Base-by-base conservation (phyloP, 768 basidiomycete genomes). In the Mycena galericulata region DNA sequence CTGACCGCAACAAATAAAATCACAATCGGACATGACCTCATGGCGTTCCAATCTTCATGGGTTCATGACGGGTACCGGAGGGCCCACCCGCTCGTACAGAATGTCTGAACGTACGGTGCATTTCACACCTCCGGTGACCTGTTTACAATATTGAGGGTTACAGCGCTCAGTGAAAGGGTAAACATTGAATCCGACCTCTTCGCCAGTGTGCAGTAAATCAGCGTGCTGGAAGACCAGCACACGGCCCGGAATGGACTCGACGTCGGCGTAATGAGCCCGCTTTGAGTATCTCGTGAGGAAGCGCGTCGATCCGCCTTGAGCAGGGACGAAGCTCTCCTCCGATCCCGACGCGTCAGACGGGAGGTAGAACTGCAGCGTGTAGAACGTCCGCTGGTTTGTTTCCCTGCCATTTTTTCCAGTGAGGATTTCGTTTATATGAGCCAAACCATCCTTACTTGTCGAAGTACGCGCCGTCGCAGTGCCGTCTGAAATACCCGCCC, bases 331-430 rank as follows among this genome's bases (percentile, higher is more conserved):
- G 62, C 65, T 69, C 53, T 60, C 68, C 2, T 50, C 34, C 3
- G 67, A 66, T 2, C 68, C 68, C 0, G 61, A 58, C 9, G 71
- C 3, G 26, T 72, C 65, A 3, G 67, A 69, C 6, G 70, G 70
- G 22, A 72, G 68, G 46, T 72, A 72, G 2, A 70, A 27, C 34
- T 72, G 68, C 14, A 72, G 30, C 9, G 71, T 72, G 26, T 69
- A 70, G 50, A 72, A 72, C 10, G 71, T 68, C 20, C 55, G 45
- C 26, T 69, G 67, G 4, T 29, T 46, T 2, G 15, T 67, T 20
- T 63, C 34, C 38, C 64, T 65, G 36, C 3, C 8, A 53, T 4
- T 47, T 7, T 36, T 36, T 36, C 34, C 14, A 36, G 34, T 6
- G 14, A 36, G 34, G 6, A 36, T 6, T 36, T 36, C 34, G n/a